phyloP scores from a whole-genome alignment of 2,329 filamentous ascomycete genomes.

The Cladosporium oxysporum region DNA sequence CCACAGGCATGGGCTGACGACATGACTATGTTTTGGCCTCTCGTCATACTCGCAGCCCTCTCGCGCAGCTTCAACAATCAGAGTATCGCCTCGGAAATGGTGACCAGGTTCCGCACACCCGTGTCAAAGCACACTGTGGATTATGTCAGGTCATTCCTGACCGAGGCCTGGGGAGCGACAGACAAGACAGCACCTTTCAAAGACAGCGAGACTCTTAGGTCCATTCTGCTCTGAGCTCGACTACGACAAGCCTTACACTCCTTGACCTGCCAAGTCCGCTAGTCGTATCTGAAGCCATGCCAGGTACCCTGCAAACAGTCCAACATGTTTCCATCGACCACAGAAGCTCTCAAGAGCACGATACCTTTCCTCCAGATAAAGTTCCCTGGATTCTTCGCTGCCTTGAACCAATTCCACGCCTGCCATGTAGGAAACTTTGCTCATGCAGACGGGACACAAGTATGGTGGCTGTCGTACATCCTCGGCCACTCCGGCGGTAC shows the following conservation, averaged over 20 bases:
- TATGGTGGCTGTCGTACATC: constrained; percentile 65
- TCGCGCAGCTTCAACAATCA: background rate
- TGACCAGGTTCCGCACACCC: background rate
- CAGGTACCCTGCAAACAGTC: constrained; percentile 50
- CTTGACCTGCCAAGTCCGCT: background rate
- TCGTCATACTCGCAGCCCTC: constrained; percentile 7
- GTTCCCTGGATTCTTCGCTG: constrained; percentile 19
- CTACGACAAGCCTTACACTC: background rate
- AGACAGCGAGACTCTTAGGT: background rate
- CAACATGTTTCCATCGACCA: constrained; percentile 41
- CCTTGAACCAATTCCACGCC: background rate
- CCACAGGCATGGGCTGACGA: background rate
- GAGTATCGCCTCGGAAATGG: background rate
- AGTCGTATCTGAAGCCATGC: constrained; percentile 41
- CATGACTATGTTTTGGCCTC: background rate
- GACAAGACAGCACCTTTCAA: background rate
- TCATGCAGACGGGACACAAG: constrained; percentile 60
- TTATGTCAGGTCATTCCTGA: constrained; percentile 1
- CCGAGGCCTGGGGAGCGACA: background rate
- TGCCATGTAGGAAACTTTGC: constrained; percentile 48
- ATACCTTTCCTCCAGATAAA: constrained; percentile 43
- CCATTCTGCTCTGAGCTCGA: constrained; percentile 2
- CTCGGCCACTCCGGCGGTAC: constrained; percentile 58
- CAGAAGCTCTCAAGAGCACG: constrained; percentile 47
- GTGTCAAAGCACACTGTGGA: background rate